Conservation (phyloP, 2,329 filamentous ascomycete genomes). For the Curvularia verruculosa region DNA sequence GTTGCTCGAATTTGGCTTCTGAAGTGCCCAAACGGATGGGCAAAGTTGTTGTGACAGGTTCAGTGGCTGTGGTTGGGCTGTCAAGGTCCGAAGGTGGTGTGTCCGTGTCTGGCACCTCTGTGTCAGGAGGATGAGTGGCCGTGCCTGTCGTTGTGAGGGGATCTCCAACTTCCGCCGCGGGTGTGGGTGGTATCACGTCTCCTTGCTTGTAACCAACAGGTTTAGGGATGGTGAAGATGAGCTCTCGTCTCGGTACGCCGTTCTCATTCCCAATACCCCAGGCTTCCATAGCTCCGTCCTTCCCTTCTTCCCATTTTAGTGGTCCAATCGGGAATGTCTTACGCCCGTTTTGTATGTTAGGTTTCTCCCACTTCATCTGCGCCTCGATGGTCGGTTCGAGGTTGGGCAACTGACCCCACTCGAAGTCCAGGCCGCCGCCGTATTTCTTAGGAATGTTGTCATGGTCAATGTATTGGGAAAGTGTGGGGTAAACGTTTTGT, state of each 20-base stretch:
- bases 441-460: slow-evolving; percentile 88
- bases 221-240: slow-evolving; percentile 49
- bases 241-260: slow-evolving; percentile 47
- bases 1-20: slow-evolving; percentile 50
- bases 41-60: slow-evolving; percentile 24
- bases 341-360: slow-evolving; percentile 38
- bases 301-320: slow-evolving; percentile 54
- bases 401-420: slow-evolving; percentile 75
- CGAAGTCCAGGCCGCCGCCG: slow-evolving; percentile 83
- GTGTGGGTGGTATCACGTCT: slow-evolving; percentile 32
- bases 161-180: slow-evolving; percentile 31
- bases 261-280: slow-evolving; percentile 54
- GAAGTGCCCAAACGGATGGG: slow-evolving; percentile 52
- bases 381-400: slow-evolving; percentile 65
- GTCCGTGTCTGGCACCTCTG: slow-evolving; percentile 25
- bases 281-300: slow-evolving; percentile 52
- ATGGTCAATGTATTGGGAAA: slow-evolving; percentile 80
- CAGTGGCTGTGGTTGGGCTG: slow-evolving; percentile 17
- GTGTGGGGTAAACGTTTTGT: slow-evolving; percentile 74
- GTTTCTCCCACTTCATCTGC: slow-evolving; percentile 51
- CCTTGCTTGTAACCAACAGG: slow-evolving; percentile 38
- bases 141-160: slow-evolving; percentile 46
- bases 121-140: slow-evolving; percentile 45
- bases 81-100: slow-evolving; percentile 33
- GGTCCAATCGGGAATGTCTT: slow-evolving; percentile 56